A percentile compares a stretch with the other conserved stretches of the same genome.
These are phyloP conservation scores for Heliosperma pusillum DNA, from an alignment of 148 eudicot species.

Conservation along the genomic window DNA sequence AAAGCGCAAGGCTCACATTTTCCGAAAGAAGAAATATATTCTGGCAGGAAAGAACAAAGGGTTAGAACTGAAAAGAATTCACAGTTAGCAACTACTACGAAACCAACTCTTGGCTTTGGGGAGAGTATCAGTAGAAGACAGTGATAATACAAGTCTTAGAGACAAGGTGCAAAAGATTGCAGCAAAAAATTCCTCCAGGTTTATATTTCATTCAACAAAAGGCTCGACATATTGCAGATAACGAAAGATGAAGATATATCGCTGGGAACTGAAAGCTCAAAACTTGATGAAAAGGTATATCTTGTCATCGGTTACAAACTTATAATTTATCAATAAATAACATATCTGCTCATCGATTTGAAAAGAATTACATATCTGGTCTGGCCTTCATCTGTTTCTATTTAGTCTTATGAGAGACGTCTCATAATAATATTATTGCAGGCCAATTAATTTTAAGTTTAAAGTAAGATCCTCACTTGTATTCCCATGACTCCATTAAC, in stretches of 20 bases:
- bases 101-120: background rate
- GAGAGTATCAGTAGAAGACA: background rate
- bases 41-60: background rate
- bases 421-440: too few species aligned
- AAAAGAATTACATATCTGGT: background rate
- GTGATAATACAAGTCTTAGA: background rate
- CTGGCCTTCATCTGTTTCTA: background rate
- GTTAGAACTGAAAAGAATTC: background rate
- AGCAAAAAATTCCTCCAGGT: too few species aligned
- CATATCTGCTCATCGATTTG: background rate
- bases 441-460: too few species aligned
- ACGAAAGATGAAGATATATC: background rate
- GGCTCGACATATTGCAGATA: background rate
- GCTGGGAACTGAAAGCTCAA: background rate
- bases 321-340: background rate
- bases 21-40: background rate
- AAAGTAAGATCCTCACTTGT: too few species aligned
- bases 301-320: background rate
- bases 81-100: background rate
- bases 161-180: background rate
- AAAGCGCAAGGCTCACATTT: background rate
- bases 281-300: background rate
- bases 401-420: too few species aligned
- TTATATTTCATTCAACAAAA: background rate
- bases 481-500: too few species aligned